Conservation (phyloP, 2,329 filamentous ascomycete species). For the Colletotrichum sp. region DNA sequence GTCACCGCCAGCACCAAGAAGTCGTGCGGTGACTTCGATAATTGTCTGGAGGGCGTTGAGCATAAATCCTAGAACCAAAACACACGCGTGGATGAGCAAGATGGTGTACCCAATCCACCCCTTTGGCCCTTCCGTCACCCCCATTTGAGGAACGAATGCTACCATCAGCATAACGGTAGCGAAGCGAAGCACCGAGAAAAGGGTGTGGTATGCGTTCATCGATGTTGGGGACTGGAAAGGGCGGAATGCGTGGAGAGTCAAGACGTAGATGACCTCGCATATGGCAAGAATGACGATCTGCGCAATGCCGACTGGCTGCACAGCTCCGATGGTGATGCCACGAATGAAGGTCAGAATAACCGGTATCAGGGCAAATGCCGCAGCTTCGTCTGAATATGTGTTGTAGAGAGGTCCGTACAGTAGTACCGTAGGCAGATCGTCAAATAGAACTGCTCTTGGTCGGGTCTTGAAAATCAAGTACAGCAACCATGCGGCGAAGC, state of each 20-base stretch:
- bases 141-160: constrained; percentile 83
- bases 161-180: constrained; percentile 77
- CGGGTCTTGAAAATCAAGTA: constrained; percentile 80
- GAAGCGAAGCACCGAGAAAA: constrained; percentile 80
- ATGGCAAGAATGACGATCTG: constrained; percentile 92
- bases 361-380: constrained; percentile 87
- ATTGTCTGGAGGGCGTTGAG: constrained; percentile 90
- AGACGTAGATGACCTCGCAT: constrained; percentile 88
- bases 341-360: constrained; percentile 84
- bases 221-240: constrained; percentile 91
- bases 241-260: constrained; percentile 87
- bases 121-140: constrained; percentile 77
- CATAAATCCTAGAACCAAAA: constrained; percentile 90
- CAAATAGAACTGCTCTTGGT: constrained; percentile 87
- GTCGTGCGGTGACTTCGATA: constrained; percentile 82
- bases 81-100: constrained; percentile 80
- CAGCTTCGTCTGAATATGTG: constrained; percentile 92
- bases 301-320: constrained; percentile 90
- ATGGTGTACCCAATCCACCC: constrained; percentile 97
- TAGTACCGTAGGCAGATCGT: constrained; percentile 88
- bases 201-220: constrained; percentile 95
- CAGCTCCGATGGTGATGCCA: constrained; percentile 87
- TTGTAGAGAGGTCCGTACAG: constrained; percentile 95
- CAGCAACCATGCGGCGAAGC: constrained; percentile 79
- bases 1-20: constrained; percentile 83